Percentiles rank a stretch among this genome's conserved stretches.
Conservation (phyloP, 306 rosid species). For the Citrullus mucosospermus region DNA sequence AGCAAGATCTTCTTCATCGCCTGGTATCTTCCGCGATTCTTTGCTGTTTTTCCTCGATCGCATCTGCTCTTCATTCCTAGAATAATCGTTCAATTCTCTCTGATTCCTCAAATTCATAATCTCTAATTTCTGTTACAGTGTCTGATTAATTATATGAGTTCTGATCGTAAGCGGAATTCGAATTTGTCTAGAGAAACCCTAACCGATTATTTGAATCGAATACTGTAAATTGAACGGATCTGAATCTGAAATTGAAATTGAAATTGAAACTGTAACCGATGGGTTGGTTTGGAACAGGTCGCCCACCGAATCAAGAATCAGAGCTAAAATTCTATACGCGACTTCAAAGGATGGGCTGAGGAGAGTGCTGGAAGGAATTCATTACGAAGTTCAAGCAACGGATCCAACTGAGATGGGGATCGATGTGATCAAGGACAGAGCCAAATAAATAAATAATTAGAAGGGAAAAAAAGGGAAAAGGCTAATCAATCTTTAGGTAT, state of each 20-base stretch:
- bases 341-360: slow-evolving; percentile 93
- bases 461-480: neutral
- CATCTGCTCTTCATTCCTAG: neutral
- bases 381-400: slow-evolving; percentile 88
- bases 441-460: slow-evolving; percentile 23
- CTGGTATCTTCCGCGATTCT: slow-evolving; percentile 29
- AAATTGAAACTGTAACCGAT: neutral
- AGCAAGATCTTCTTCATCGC: slow-evolving; percentile 99
- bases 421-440: slow-evolving; percentile 58
- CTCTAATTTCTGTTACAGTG: neutral
- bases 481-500: slow-evolving; percentile 11
- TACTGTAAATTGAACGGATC: neutral
- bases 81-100: neutral
- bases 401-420: slow-evolving; percentile 98
- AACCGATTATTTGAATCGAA: too few relatives aligned
- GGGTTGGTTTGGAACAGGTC: slow-evolving; percentile 34
- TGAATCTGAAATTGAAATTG: neutral
- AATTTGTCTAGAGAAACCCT: too few relatives aligned
- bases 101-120: neutral
- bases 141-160: neutral
- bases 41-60: neutral
- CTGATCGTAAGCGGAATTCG: neutral
- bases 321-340: slow-evolving; percentile 91
- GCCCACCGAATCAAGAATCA: slow-evolving; percentile 86
- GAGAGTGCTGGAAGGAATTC: slow-evolving; percentile 81